Percentiles rank a stretch among this genome's conserved stretches.
Evolutionary conservation across 352 stramenopile species (phyloP).

Genomic region (Phytopythium cucurbitacearum): DNA sequence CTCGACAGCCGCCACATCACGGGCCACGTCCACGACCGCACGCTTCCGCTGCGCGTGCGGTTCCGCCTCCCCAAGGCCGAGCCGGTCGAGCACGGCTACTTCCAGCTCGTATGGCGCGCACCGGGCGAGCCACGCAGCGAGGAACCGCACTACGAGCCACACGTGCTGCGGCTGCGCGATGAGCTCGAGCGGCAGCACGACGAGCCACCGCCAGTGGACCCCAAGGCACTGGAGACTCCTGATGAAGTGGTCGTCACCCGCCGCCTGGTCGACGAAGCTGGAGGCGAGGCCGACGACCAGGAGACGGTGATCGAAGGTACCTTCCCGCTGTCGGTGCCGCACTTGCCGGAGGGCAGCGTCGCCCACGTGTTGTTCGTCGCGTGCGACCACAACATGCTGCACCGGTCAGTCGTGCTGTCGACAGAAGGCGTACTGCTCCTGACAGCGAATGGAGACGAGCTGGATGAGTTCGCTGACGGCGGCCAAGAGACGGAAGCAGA

Average conservation of each 20-base stretch:
- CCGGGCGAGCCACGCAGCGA: slow-evolving; percentile 41
- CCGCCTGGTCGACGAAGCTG: slow-evolving; percentile 5
- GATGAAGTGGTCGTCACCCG: not conserved
- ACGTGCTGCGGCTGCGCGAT: slow-evolving; percentile 32
- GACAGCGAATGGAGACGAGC: slow-evolving; percentile 14
- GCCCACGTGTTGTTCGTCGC: slow-evolving; percentile 59
- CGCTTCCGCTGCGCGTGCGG: slow-evolving; percentile 28
- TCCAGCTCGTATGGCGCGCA: slow-evolving; percentile 60
- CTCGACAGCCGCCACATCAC: slow-evolving; percentile 24
- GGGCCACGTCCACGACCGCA: slow-evolving; percentile 39
- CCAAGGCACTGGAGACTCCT: slow-evolving; percentile 10
- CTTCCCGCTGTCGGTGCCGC: slow-evolving; percentile 36
- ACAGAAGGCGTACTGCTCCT: slow-evolving; percentile 43
- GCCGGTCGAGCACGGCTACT: slow-evolving; percentile 49
- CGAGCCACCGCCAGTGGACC: slow-evolving; percentile 21
- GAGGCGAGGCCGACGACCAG: slow-evolving; percentile 14
- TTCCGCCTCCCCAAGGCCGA: slow-evolving; percentile 42
- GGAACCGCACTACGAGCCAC: slow-evolving; percentile 43
- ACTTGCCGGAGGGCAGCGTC: slow-evolving; percentile 37
- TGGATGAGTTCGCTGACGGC: slow-evolving; percentile 17
- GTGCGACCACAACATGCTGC: slow-evolving; percentile 51
- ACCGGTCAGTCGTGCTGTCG: slow-evolving; percentile 51
- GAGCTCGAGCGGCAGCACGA: slow-evolving; percentile 15
- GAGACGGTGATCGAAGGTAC: slow-evolving; percentile 25
- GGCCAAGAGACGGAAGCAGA: slow-evolving; percentile 4